Conservation (phyloP, 179 eudicot species). For the Silene coronaria region DNA sequence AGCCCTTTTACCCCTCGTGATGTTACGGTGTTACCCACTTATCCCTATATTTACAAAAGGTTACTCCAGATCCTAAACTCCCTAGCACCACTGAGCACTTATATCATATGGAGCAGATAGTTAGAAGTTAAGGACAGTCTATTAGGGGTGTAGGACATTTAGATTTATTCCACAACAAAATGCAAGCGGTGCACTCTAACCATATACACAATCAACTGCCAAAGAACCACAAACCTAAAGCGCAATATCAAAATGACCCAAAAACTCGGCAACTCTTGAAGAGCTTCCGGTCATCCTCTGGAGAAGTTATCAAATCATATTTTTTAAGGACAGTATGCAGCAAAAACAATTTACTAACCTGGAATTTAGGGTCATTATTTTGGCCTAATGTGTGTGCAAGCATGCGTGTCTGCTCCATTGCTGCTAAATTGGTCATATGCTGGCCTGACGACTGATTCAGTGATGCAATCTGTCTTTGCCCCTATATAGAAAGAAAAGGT, state of each 20-base stretch:
- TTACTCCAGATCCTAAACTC: background rate
- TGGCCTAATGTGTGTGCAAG: conserved; percentile 92
- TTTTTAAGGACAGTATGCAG: background rate
- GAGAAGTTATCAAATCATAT: background rate
- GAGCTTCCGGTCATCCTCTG: too few relatives aligned
- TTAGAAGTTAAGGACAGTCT: background rate
- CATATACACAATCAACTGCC: background rate
- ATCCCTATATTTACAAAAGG: background rate
- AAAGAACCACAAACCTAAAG: background rate
- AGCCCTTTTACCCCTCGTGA: background rate
- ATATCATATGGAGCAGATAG: background rate
- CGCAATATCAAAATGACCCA: background rate
- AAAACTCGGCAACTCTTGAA: background rate
- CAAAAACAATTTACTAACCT: conserved; percentile 40
- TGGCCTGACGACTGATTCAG: conserved; percentile 51
- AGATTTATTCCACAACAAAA: background rate
- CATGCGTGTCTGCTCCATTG: conserved; percentile 96
- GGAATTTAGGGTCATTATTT: conserved; percentile 85
- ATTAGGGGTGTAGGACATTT: background rate
- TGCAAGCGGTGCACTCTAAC: background rate
- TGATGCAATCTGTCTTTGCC: conserved; percentile 59
- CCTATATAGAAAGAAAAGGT: conserved; percentile 35
- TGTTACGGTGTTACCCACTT: background rate
- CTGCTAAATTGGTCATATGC: conserved; percentile 61
- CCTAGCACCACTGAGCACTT: background rate